A percentile compares a stretch with the other conserved stretches of the same genome.
Conservation (phyloP, 202 grass and related monocot species). For the Eragrostis tef region DNA sequence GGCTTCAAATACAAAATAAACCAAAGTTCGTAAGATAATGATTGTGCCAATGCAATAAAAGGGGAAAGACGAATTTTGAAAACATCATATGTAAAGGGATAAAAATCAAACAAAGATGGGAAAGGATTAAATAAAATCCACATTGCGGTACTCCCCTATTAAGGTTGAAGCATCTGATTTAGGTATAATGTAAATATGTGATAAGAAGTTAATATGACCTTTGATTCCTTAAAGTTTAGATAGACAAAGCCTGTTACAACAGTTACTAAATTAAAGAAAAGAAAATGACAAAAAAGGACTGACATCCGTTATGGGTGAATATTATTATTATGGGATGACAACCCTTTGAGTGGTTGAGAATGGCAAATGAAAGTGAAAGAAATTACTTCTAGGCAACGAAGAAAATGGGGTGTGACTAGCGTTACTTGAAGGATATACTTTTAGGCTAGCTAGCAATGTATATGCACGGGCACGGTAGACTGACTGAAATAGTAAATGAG, state of each 20-base stretch:
- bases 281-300: neutral
- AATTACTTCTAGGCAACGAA: slow-evolving; percentile 41
- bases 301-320: neutral
- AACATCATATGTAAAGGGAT: neutral
- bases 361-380: slow-evolving; percentile 37
- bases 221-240: slow-evolving; percentile 11
- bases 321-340: neutral
- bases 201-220: slow-evolving; percentile 6
- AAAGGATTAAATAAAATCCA: slow-evolving; percentile 3
- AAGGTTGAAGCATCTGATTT: neutral
- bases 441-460: neutral
- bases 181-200: neutral
- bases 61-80: neutral
- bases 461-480: neutral
- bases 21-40: slow-evolving; percentile 30
- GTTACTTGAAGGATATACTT: slow-evolving; percentile 7
- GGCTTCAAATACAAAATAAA: slow-evolving; percentile 66
- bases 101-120: slow-evolving; percentile 10
- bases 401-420: neutral
- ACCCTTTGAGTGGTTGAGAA: slow-evolving; percentile 9
- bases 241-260: neutral
- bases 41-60: slow-evolving; percentile 23
- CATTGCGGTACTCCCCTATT: neutral
- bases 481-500: slow-evolving; percentile 27
- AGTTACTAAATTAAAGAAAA: slow-evolving; percentile 15